Conservation (phyloP, 2,329 filamentous ascomycete species). For the Aspergillus aculeatinus region DNA sequence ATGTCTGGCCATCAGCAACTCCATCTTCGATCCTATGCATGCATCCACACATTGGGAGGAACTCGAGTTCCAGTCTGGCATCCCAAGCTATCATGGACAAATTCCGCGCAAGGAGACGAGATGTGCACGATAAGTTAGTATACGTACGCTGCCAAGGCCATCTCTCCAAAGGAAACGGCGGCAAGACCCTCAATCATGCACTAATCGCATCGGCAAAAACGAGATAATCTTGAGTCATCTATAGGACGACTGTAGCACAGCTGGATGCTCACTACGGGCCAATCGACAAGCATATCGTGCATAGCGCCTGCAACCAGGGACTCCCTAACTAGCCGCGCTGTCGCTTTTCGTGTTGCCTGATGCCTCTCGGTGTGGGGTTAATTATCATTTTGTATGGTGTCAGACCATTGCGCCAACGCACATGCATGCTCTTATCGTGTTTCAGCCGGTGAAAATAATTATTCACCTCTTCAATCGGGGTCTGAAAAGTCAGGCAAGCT, state of each 20-base stretch:
- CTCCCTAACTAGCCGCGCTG: background rate
- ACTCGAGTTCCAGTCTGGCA: too few relatives aligned
- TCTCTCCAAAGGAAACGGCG: background rate
- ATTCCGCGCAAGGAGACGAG: too few relatives aligned
- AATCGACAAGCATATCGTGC: constrained; percentile 12
- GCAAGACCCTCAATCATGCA: background rate
- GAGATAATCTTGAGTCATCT: background rate
- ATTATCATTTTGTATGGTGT: background rate
- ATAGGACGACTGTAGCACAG: background rate
- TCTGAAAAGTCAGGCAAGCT: background rate
- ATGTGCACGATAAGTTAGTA: too few relatives aligned
- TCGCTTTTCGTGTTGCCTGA: constrained; percentile 9
- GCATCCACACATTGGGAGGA: background rate
- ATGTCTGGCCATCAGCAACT: background rate
- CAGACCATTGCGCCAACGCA: background rate
- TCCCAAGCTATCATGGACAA: too few relatives aligned
- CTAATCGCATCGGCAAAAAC: background rate
- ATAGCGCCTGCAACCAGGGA: constrained; percentile 8
- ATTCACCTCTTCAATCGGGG: background rate
- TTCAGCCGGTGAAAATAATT: background rate
- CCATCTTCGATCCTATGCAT: background rate
- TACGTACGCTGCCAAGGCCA: too few relatives aligned
- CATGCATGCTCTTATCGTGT: background rate
- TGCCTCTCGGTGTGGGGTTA: constrained; percentile 9
- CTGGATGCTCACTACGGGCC: constrained; percentile 2